Evolutionary conservation across 805 yeast genomes (phyloP).

Genomic region (Allodekkera sacchari): DNA sequence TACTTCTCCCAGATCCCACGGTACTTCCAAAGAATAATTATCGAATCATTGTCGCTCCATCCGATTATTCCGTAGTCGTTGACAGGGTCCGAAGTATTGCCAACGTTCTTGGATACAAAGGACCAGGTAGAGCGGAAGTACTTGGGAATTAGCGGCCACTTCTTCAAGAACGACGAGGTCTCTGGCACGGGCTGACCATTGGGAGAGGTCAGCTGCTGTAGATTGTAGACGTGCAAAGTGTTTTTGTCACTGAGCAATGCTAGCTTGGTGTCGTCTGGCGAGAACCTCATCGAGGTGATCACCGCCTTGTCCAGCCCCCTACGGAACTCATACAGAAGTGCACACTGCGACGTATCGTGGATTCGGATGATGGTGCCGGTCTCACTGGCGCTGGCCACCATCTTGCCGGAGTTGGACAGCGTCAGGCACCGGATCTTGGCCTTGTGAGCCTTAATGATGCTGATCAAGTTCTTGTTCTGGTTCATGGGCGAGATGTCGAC

Average conservation of each 20-base stretch:
- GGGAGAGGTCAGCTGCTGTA: constrained; percentile 1
- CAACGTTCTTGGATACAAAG: constrained; percentile 62
- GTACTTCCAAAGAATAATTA: constrained; percentile 68
- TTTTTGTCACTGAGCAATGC: constrained; percentile 86
- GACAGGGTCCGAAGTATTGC: constrained; percentile 21
- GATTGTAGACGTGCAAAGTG: constrained; percentile 78
- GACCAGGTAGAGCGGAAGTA: constrained; percentile 87
- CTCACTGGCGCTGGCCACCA: constrained; percentile 75
- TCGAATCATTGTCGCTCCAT: constrained; percentile 69
- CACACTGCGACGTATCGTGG: constrained; percentile 60
- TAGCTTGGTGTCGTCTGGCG: constrained; percentile 63
- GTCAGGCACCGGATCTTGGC: constrained; percentile 55
- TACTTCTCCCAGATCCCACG: constrained; percentile 84
- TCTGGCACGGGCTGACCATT: constrained; percentile 25
- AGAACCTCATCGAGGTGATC: constrained; percentile 76
- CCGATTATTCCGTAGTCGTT: constrained; percentile 45
- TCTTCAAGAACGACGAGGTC: constrained; percentile 61
- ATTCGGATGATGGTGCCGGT: constrained; percentile 76
- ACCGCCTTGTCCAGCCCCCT: constrained; percentile 84
- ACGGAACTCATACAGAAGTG: constrained; percentile 73
- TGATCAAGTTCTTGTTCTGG: constrained; percentile 52
- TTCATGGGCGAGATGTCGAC: constrained; percentile 65
- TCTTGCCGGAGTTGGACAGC: constrained; percentile 51
- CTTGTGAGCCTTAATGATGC: constrained; percentile 73
- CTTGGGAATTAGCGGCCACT: constrained; percentile 46